Base-by-base conservation (phyloP, 2,329 filamentous ascomycete genomes). In the Fusarium stilboides region DNA sequence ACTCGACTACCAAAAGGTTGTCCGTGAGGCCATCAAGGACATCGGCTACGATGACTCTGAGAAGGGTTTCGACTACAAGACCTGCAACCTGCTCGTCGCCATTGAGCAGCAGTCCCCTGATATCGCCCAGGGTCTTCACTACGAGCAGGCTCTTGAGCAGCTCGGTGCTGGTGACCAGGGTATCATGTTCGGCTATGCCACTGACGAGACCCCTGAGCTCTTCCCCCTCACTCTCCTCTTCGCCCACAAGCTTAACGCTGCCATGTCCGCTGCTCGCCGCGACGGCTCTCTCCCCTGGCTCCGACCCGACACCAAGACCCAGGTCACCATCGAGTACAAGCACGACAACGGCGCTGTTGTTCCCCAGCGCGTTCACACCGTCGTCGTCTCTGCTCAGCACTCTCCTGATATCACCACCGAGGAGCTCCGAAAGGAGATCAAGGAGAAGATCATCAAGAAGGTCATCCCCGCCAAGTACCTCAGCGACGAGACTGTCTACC, bases 21-120 rank as follows among this genome's bases (percentile, higher is more conserved):
- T 99, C 83, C 95, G 96, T 83, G 84, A 91, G 72, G 90, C 94
- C 81, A 94, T 99, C 89, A 95, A 97, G 90, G 95, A 97, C 81
- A 99, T 99, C 80, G 96, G 96, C 78, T 99, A 98, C 85, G 96
- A 99, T 85, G 89, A 92, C 84, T 98, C 96, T 58, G 87, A 89
- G 78, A 99, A 99, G 91, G 96, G 96, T 70, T 99, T 99, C 85
- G 96, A 99, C 87, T 97, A 98, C 94, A 98, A 98, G 92, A 99
- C 96, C 76, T 95, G 92, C 88, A 98, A 98, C 87, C 89, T 99
- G 79, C 91, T 98, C 76, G 94, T 98, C 77, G 96, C 95, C 85
- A 98, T 99, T 83, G 96, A 99, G 91, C 90, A 99, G 87, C 96
- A 99, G 86, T 98, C 95, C 65, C 93, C 95, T 78, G 96, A 99